phyloP scores from a whole-genome alignment of 1,139 yeast species.

The Kluyveromyces sp. region DNA sequence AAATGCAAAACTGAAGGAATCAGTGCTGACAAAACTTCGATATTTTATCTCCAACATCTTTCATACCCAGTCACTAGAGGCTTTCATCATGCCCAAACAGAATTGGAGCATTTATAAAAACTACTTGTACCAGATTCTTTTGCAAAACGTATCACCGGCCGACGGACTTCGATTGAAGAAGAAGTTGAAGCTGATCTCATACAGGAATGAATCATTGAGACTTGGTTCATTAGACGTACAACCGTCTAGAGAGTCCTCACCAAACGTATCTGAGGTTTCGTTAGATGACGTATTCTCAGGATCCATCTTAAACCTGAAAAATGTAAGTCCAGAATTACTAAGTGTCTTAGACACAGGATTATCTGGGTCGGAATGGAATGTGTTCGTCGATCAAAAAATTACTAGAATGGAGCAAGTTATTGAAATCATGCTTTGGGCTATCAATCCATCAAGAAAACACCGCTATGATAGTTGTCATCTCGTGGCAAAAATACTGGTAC shows the following conservation, averaged over 20 bases:
- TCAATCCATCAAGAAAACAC: constrained; percentile 26
- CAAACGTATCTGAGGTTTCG: constrained; percentile 1
- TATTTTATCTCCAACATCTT: constrained; percentile 44
- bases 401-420: constrained; percentile 20
- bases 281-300: constrained; percentile 7
- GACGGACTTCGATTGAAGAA: constrained; percentile 34
- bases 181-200: constrained; percentile 55
- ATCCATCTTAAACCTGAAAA: constrained; percentile 13
- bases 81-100: constrained; percentile 63
- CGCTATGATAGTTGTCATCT: constrained; percentile 30
- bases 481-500: constrained; percentile 26
- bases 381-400: constrained; percentile 27
- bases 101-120: constrained; percentile 60
- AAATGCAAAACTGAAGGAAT: constrained; percentile 29
- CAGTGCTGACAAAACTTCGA: constrained; percentile 28
- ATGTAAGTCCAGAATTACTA: constrained; percentile 23
- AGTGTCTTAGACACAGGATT: constrained; percentile 24
- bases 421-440: constrained; percentile 29
- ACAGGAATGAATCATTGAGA: constrained; percentile 67
- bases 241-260: constrained; percentile 6
- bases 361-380: constrained; percentile 29
- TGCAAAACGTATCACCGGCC: constrained; percentile 26
- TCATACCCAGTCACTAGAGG: constrained; percentile 49
- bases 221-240: constrained; percentile 35
- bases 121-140: constrained; percentile 40